These are phyloP conservation scores for Colletotrichum falcatum DNA, from an alignment of 2,329 filamentous ascomycete genomes.

Conservation along the genomic window DNA sequence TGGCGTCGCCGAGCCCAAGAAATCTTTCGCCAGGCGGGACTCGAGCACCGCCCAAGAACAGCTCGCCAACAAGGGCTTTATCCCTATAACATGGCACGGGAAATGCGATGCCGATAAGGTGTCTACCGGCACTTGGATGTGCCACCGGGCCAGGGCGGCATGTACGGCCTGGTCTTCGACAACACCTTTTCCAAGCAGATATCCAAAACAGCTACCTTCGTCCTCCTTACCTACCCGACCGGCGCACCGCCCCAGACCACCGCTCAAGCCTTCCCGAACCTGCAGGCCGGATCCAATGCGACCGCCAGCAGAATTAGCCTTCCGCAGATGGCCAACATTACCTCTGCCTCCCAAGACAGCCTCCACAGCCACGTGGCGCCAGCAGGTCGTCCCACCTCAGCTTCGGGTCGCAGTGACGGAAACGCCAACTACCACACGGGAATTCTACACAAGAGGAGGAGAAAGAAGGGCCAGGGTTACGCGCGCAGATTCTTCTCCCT, in stretches of 20 bases:
- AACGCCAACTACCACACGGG: conserved; percentile 80
- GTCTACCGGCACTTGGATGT: conserved; percentile 92
- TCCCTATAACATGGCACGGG: conserved; percentile 85
- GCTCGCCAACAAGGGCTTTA: conserved; percentile 74
- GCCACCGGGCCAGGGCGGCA: conserved; percentile 78
- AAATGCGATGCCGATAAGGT: conserved; percentile 98
- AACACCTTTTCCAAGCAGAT: conserved; percentile 98
- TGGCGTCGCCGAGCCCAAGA: conserved; percentile 58
- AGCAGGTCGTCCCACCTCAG: conserved; percentile 59
- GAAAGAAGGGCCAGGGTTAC: conserved; percentile 94
- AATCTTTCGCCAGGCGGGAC: conserved; percentile 67
- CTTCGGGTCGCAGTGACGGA: conserved; percentile 65
- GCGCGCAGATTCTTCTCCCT: conserved; percentile 95
- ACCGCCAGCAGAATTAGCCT: conserved; percentile 63
- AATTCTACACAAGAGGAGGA: conserved; percentile 85
- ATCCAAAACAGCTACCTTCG: conserved; percentile 94
- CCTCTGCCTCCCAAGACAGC: conserved; percentile 71
- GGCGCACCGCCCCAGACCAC: conserved; percentile 81
- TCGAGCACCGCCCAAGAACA: conserved; percentile 71
- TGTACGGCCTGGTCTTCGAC: conserved; percentile 97
- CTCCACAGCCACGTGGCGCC: conserved; percentile 63
- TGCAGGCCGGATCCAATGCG: conserved; percentile 54
- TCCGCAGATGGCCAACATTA: conserved; percentile 57
- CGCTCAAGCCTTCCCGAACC: conserved; percentile 72
- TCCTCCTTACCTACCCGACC: conserved; percentile 93